Evolutionary conservation across 352 stramenopile genomes (phyloP), one percentile per base, ranked within the genome.

Genomic region (Pythium pyrilobum): DNA sequence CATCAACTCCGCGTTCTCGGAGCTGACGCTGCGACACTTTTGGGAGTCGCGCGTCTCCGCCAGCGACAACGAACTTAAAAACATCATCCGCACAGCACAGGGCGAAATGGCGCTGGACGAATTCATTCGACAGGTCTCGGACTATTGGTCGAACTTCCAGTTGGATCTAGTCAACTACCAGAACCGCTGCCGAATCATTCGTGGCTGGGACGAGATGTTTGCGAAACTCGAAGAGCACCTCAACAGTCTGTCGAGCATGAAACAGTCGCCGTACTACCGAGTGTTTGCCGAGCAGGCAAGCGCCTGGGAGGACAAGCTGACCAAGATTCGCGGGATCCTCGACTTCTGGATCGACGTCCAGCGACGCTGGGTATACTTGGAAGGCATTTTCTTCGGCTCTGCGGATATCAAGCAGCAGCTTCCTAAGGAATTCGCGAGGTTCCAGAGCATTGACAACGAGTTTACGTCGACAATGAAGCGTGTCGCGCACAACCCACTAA

Each of bases 291-390:
- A 99, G 66, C 88, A 98, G 64, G 94, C 96, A 23, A 93, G 96
- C 21, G 81, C 84, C 16, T 99, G 97, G 97, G 97, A 99, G 73
- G 94, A 98, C 64, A 97, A 98, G 57, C 69, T 99, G 21, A 99
- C 94, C 0, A 92, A 89, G 50, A 96, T 99, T 23, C 85, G 96
- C 46, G 81, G 92, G 15, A 97, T 99, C 24, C 91, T 99, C 32
- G 97, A 99, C 72, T 89, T 98, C 24, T 99, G 98, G 97, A 97
- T 99, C 51, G 97, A 99, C 66, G 97, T 99, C 2, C 98, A 99
- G 77, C 86, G 97, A 13, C 92, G 96, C 20, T 99, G 97, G 97
- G 92, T 99, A 16, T 99, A 99, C 68, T 76, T 99, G 8, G 97
- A 99, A 77, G 97, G 96, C 23, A 99, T 99, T 66, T 99, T 99